Conservation (phyloP, 345 rosid genomes). For the Salix brachista region DNA sequence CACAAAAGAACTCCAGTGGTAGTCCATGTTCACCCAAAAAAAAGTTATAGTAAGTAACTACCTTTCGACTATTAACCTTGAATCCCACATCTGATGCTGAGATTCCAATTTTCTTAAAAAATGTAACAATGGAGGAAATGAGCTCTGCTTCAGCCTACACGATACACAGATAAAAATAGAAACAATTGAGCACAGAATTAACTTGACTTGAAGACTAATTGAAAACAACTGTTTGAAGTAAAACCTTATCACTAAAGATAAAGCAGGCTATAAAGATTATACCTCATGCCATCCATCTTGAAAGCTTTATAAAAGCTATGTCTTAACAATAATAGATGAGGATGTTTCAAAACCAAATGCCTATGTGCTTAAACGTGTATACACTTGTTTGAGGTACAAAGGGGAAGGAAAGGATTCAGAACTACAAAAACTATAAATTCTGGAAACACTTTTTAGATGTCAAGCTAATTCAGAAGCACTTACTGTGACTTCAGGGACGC, state of each 20-base stretch:
- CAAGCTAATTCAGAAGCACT: constrained; percentile 23
- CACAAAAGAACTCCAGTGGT: too few species aligned
- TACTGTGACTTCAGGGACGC: constrained; percentile 80
- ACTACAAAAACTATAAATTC: not conserved
- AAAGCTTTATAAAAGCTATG: not conserved
- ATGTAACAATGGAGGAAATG: constrained; percentile 68
- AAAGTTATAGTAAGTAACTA: constrained; percentile 10
- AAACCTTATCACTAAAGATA: not conserved
- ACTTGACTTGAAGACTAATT: not conserved
- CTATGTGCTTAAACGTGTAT: not conserved
- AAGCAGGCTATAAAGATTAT: not conserved
- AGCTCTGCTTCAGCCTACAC: constrained; percentile 95
- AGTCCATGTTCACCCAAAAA: not conserved
- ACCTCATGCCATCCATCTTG: not conserved
- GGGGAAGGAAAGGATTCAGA: not conserved
- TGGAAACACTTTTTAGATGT: not conserved
- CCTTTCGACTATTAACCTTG: constrained; percentile 95
- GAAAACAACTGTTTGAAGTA: not conserved
- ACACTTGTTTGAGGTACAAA: not conserved
- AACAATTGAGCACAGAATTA: constrained; percentile 2
- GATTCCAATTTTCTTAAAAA: constrained; percentile 81
- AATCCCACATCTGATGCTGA: constrained; percentile 83
- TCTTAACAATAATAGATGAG: not conserved
- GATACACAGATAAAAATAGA: not conserved
- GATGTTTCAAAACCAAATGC: not conserved